Conservation (phyloP, 2,329 filamentous ascomycete species). For the Alternaria sp. region DNA sequence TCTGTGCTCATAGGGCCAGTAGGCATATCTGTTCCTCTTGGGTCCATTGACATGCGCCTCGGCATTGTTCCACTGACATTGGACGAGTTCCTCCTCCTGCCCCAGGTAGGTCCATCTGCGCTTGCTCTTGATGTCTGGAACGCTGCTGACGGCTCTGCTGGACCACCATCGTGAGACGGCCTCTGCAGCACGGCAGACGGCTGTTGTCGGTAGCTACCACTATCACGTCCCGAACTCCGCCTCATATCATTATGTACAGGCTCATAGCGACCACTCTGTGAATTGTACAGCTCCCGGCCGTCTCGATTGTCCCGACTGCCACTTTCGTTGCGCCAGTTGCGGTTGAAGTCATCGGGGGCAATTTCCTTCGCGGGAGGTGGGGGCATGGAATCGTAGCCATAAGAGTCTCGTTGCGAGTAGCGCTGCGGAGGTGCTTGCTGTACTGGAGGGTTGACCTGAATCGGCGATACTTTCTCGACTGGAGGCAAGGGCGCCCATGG, state of each 20-base stretch:
- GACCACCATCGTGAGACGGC: slow-evolving; percentile 68
- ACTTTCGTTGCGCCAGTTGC: slow-evolving; percentile 80
- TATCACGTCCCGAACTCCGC: slow-evolving; percentile 72
- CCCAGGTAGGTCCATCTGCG: slow-evolving; percentile 70
- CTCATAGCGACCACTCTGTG: slow-evolving; percentile 93
- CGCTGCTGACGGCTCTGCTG: slow-evolving; percentile 83
- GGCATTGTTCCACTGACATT: slow-evolving; percentile 88
- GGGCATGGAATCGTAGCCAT: slow-evolving; percentile 63
- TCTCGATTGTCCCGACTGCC: slow-evolving; percentile 63
- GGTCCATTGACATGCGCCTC: slow-evolving; percentile 68
- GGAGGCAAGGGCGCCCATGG: slow-evolving; percentile 91
- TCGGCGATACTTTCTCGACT: slow-evolving; percentile 80
- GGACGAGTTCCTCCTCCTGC: slow-evolving; percentile 84
- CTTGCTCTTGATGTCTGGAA: slow-evolving; percentile 83
- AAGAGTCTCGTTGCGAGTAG: slow-evolving; percentile 64
- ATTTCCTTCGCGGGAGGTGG: slow-evolving; percentile 81
- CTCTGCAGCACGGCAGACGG: slow-evolving; percentile 82
- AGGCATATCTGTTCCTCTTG: slow-evolving; percentile 53
- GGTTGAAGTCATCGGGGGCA: slow-evolving; percentile 90
- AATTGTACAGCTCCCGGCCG: slow-evolving; percentile 84
- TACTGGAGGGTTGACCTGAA: slow-evolving; percentile 65
- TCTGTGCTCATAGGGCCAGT: slow-evolving; percentile 37
- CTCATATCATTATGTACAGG: slow-evolving; percentile 77
- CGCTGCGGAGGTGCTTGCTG: slow-evolving; percentile 58
- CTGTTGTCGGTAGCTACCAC: slow-evolving; percentile 73